phyloP scores from a whole-genome alignment of 78 protist genomes.

The Anaeramoeba ignava region DNA sequence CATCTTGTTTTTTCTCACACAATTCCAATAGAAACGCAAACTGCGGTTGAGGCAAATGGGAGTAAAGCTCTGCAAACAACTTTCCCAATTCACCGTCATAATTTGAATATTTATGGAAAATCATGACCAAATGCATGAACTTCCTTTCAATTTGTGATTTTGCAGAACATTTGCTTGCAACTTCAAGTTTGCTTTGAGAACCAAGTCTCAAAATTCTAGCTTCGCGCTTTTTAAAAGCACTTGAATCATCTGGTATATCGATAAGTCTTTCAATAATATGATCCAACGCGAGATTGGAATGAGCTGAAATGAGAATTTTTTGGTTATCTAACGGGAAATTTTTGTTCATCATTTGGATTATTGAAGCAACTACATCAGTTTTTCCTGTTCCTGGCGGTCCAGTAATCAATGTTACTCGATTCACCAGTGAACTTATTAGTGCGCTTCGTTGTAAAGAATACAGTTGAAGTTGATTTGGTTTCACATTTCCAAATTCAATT shows the following conservation, averaged over 20 bases:
- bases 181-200: neutral
- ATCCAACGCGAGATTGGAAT: neutral
- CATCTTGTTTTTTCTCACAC: too few species aligned
- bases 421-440: neutral
- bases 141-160: neutral
- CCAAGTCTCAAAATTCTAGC: too few species aligned
- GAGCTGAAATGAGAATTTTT: neutral
- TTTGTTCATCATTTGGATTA: neutral
- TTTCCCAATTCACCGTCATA: too few species aligned
- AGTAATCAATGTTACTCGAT: neutral
- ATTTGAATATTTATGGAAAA: neutral
- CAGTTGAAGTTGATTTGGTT: neutral
- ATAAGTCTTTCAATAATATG: neutral
- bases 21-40: too few species aligned
- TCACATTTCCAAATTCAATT: neutral
- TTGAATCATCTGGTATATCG: neutral
- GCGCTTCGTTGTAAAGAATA: neutral
- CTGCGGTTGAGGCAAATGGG: too few species aligned
- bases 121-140: neutral
- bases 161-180: neutral
- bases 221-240: too few species aligned
- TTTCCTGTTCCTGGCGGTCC: neutral
- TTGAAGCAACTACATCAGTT: neutral
- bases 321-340: too few species aligned
- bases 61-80: too few species aligned